phyloP scores from a whole-genome alignment of 2,329 filamentous ascomycete species.

The Beauveria brongniartii region DNA sequence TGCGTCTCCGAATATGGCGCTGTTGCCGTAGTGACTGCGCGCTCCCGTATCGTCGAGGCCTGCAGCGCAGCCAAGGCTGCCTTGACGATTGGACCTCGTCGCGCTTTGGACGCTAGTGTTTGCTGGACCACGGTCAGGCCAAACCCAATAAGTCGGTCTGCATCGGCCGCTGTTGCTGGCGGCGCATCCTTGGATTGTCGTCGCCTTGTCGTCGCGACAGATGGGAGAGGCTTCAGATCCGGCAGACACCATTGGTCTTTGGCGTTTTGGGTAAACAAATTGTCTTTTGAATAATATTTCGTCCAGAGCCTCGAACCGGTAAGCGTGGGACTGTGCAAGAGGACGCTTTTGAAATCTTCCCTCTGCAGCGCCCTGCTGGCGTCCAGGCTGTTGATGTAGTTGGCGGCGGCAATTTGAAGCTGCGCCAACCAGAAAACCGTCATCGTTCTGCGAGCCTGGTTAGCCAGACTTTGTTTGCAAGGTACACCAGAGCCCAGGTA shows the following conservation, averaged over 20 bases:
- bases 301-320: conserved; percentile 25
- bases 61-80: conserved; percentile 19
- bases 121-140: conserved; percentile 24
- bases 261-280: conserved; percentile 23
- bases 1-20: conserved; percentile 25
- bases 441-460: conserved; percentile 19
- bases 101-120: neutral
- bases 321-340: conserved; percentile 19
- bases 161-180: neutral
- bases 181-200: neutral
- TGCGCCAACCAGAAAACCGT: conserved; percentile 28
- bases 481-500: neutral
- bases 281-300: conserved; percentile 23
- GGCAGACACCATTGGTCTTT: conserved; percentile 23
- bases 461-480: neutral
- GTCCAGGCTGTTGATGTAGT: conserved; percentile 15
- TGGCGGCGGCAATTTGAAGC: conserved; percentile 23
- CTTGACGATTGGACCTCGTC: conserved; percentile 18
- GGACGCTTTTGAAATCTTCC: conserved; percentile 18
- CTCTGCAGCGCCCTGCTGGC: conserved; percentile 9
- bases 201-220: neutral
- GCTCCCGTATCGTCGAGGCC: conserved; percentile 18
- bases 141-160: conserved; percentile 20
- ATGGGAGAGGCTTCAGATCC: conserved; percentile 22
- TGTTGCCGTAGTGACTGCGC: conserved; percentile 13